These are phyloP conservation scores for Pelargonium myrrhifolium DNA, from an alignment of 441 rosid species.

Conservation along the genomic window DNA sequence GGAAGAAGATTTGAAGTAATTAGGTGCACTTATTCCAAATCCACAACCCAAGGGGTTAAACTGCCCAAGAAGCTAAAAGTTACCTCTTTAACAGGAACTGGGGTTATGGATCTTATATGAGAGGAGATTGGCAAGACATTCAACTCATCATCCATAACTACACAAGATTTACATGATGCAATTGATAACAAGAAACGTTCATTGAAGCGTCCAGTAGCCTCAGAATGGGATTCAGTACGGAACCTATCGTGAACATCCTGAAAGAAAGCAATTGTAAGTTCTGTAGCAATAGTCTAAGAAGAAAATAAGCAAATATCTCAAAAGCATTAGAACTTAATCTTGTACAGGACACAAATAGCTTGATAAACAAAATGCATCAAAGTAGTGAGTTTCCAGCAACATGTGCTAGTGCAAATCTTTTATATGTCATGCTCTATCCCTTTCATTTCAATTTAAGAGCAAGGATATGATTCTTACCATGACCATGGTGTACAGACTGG, in stretches of 20 bases:
- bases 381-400: background rate
- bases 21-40: background rate
- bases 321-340: background rate
- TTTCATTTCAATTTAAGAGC: background rate
- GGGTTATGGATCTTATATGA: slow-evolving; percentile 67
- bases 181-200: slow-evolving; percentile 86
- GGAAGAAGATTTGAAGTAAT: background rate
- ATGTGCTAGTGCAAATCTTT: background rate
- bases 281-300: background rate
- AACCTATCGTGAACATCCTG: slow-evolving; percentile 98
- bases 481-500: slow-evolving; percentile 89
- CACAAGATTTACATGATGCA: slow-evolving; percentile 88
- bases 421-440: background rate
- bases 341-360: background rate
- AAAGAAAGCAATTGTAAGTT: slow-evolving; percentile 6
- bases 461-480: slow-evolving; percentile 52
- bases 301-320: background rate
- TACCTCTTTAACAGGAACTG: slow-evolving; percentile 73
- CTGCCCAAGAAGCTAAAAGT: slow-evolving; percentile 13
- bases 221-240: slow-evolving; percentile 91
- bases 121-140: slow-evolving; percentile 86
- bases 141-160: slow-evolving; percentile 90
- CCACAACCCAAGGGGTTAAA: slow-evolving; percentile 12
- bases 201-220: slow-evolving; percentile 79
- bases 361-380: background rate